Evolutionary conservation across 495 filamentous ascomycete genomes (phyloP).

Genomic region (Penicillium coffeae): DNA sequence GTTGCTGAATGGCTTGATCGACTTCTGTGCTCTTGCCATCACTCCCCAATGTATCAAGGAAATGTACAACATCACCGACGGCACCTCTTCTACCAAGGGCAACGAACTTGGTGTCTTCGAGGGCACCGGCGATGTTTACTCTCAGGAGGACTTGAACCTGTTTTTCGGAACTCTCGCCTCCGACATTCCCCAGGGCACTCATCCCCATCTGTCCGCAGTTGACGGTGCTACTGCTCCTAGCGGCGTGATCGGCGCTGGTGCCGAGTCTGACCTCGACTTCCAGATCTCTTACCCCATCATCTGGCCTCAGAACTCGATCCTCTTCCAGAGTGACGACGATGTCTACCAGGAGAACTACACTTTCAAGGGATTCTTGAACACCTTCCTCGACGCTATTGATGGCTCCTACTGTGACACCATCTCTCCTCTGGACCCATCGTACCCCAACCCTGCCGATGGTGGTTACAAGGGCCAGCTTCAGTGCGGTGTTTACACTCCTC

Average conservation of each 20-base stretch:
- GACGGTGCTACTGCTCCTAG: conserved; percentile 42
- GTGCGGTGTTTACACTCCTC: conserved; percentile 58
- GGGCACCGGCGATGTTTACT: conserved; percentile 37
- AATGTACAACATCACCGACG: conserved; percentile 42
- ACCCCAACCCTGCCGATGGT: conserved; percentile 49
- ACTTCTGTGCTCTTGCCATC: conserved; percentile 24
- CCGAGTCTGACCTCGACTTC: conserved; percentile 51
- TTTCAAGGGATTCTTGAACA: conserved; percentile 36
- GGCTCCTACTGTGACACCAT: conserved; percentile 51
- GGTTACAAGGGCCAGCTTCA: conserved; percentile 56
- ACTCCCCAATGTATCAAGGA: conserved; percentile 35
- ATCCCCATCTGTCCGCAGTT: conserved; percentile 37
- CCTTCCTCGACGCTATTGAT: conserved; percentile 59
- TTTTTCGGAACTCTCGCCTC: conserved; percentile 49
- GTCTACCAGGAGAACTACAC: conserved; percentile 44
- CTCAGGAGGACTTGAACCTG: conserved; percentile 54
- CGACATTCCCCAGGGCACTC: conserved; percentile 34
- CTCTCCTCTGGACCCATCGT: conserved; percentile 45
- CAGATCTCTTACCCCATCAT: conserved; percentile 49
- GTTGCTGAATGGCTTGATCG: conserved; percentile 12
- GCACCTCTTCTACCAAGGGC: conserved; percentile 28
- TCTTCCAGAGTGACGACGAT: conserved; percentile 58
- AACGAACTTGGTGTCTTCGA: conserved; percentile 47
- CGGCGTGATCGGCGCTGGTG: conserved; percentile 24
- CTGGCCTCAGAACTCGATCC: conserved; percentile 55